Conservation (phyloP, 371 early-diverging fungal species). For the Rhizopus sp. region DNA sequence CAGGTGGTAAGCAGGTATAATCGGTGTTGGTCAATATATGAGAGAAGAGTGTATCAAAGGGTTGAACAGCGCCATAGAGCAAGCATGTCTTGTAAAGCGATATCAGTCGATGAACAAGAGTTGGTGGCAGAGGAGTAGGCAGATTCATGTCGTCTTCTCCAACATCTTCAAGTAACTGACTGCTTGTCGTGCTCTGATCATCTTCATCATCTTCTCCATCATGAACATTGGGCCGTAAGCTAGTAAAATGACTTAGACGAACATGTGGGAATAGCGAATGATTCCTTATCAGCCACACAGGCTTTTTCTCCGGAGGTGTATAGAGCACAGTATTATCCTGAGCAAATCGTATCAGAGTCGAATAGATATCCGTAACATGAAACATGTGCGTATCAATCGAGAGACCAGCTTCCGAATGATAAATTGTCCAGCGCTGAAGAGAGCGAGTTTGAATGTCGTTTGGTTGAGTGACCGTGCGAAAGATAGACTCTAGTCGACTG, state of each 20-base stretch:
- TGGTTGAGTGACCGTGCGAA: constrained; percentile 11
- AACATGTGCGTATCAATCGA: constrained; percentile 47
- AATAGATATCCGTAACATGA: constrained; percentile 43
- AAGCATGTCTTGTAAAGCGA: constrained; percentile 41
- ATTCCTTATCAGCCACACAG: constrained; percentile 39
- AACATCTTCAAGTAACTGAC: constrained; percentile 5
- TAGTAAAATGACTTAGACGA: constrained; percentile 45
- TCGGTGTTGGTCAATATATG: constrained; percentile 18
- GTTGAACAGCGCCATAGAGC: constrained; percentile 42
- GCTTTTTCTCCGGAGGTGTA: constrained; percentile 20
- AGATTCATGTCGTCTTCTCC: constrained; percentile 6
- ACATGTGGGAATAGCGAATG: constrained; percentile 43
- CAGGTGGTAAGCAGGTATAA: constrained; percentile 12
- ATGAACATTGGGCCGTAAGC: constrained; percentile 27
- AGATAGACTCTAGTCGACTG: constrained; percentile 37
- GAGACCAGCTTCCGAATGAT: constrained; percentile 25
- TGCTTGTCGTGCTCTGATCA: neutral
- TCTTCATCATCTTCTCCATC: constrained; percentile 14
- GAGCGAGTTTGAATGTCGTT: constrained; percentile 25
- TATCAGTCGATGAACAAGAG: constrained; percentile 19
- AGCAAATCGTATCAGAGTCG: constrained; percentile 39
- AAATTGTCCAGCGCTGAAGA: constrained; percentile 25
- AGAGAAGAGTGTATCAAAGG: constrained; percentile 28
- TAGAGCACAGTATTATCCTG: constrained; percentile 36
- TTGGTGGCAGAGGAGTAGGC: constrained; percentile 11